Evolutionary conservation across 2,329 filamentous ascomycete genomes (phyloP), one percentile per base, ranked within the genome.

Genomic region (Ceratocystiopsis sp.): DNA sequence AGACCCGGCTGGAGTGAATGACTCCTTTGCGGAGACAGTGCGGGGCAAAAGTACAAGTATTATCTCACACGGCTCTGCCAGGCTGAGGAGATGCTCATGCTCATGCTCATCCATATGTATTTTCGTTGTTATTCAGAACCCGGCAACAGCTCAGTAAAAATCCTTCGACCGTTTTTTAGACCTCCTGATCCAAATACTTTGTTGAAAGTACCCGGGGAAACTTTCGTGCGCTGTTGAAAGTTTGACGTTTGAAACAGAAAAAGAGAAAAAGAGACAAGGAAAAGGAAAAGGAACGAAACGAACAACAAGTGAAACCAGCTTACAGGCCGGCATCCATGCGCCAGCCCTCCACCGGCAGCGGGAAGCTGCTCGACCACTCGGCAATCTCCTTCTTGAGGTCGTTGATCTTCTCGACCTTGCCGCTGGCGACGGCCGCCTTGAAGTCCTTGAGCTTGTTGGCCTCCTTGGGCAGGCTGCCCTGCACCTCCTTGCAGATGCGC

Each of bases 381-480:
- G 84, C 71, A 60, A 98, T 86, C 73, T 96, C 89, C 69, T 85
- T 81, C 69, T 79, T 83, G 60, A 94, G 73, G 53, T 72, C 74
- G 61, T 82, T 78, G 66, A 98, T 89, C 69, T 87, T 83, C 48
- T 75, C 64, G 40, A 93, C 71, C 57, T 80, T 74, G 50, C 85
- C 87, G 52, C 71, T 67, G 46, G 82, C 75, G 49, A 94, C 84
- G 75, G 85, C 89, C 60, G 77, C 78, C 74, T 89, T 93, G 81
- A 98, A 96, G 72, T 98, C 91, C 79, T 96, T 96, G 63, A 93
- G 84, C 78, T 93, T 95, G 78, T 96, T 98, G 57, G 84, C 85
- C 65, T 91, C 83, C 78, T 95, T 95, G 62, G 91, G 89, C 19
- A 96, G 75, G 50, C 72, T 68, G 46, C 60, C 70, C 71, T 96